These are phyloP conservation scores for Blastocystis sp. DNA, from an alignment of 352 stramenopile species.

Conservation along the genomic window DNA sequence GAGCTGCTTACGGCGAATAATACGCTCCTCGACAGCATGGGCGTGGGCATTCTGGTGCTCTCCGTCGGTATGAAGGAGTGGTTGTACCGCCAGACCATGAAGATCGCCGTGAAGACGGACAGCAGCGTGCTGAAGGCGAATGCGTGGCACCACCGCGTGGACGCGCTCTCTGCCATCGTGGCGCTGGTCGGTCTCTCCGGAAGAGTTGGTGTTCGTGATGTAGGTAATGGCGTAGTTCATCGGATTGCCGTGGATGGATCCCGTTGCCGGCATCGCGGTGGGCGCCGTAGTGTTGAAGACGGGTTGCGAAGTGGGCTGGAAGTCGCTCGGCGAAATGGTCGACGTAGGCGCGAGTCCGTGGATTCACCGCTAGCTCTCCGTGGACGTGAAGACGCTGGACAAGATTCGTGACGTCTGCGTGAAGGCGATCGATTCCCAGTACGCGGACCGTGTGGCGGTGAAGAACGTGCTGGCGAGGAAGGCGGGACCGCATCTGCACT, in stretches of 20 bases:
- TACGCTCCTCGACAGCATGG: constrained; percentile 42
- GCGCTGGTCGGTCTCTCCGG: constrained; percentile 61
- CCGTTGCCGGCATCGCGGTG: constrained; percentile 42
- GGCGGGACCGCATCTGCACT: constrained; percentile 63
- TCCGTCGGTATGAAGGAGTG: constrained; percentile 66
- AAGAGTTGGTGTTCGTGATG: neutral
- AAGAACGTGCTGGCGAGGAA: constrained; percentile 60
- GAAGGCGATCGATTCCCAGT: constrained; percentile 5
- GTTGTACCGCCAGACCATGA: constrained; percentile 65
- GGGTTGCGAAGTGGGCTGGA: constrained; percentile 39
- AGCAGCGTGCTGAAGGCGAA: constrained; percentile 72
- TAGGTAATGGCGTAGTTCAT: constrained; percentile 58
- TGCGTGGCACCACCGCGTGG: constrained; percentile 69
- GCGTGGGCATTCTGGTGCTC: constrained; percentile 34
- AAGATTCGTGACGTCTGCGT: neutral
- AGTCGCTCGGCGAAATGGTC: constrained; percentile 37
- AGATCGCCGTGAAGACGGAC: constrained; percentile 51
- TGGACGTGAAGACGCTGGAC: constrained; percentile 48
- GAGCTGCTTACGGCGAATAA: neutral
- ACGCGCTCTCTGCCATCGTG: constrained; percentile 65
- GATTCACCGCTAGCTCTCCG: constrained; percentile 31
- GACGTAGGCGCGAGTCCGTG: neutral
- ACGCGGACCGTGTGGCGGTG: neutral
- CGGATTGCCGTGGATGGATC: constrained; percentile 58
- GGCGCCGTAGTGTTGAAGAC: constrained; percentile 66